Conservation (phyloP, 306 rosid genomes). For the Carpinus fangiana region DNA sequence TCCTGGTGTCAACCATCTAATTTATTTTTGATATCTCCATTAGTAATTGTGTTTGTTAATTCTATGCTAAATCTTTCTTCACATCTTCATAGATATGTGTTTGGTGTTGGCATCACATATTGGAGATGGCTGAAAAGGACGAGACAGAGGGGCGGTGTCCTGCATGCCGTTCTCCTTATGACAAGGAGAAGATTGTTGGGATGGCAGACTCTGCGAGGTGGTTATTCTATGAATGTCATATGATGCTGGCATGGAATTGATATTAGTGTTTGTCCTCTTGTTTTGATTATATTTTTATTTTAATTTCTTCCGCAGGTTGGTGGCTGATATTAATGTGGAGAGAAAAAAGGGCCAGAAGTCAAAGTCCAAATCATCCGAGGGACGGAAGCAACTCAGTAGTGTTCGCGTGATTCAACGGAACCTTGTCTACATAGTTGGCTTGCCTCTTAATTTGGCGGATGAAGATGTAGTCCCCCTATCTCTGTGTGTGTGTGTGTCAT, state of each 20-base stretch:
- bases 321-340: conserved; percentile 69
- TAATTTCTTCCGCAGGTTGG: conserved; percentile 46
- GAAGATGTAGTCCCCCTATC: conserved; percentile 70
- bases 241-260: conserved; percentile 20
- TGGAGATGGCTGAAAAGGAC: conserved; percentile 98
- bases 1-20: neutral
- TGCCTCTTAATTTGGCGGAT: conserved; percentile 72
- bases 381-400: conserved; percentile 92
- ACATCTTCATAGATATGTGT: conserved; percentile 78
- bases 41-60: neutral
- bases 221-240: conserved; percentile 29
- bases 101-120: conserved; percentile 99
- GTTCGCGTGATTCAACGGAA: conserved; percentile 98
- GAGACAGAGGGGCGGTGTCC: conserved; percentile 95
- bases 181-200: conserved; percentile 96
- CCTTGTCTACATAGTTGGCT: conserved; percentile 96
- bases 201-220: conserved; percentile 86
- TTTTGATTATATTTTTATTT: neutral
- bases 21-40: neutral
- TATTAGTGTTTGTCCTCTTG: neutral
- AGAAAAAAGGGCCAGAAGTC: conserved; percentile 82
- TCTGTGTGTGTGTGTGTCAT: neutral
- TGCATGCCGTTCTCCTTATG: conserved; percentile 91
- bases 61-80: conserved; percentile 17
- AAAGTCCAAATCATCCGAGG: conserved; percentile 80